Evolutionary conservation across 345 rosid species (phyloP), one percentile per base, ranked within the genome.

Genomic region (Eucalyptus albens): DNA sequence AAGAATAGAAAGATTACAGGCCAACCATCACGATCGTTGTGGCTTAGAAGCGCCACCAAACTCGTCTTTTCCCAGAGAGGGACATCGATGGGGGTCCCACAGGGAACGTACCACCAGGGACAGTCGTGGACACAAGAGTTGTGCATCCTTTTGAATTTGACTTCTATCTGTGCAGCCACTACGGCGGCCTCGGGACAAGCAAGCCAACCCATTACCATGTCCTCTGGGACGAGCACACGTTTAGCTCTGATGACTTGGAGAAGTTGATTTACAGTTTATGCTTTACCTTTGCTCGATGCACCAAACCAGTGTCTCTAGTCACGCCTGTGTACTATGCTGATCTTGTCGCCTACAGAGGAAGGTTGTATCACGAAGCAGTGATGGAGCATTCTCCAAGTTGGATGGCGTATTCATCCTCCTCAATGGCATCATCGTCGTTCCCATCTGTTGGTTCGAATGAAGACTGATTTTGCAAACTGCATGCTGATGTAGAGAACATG

Each of bases 281-380:
- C 87, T 97, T 94, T 92, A 97, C 98, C 86, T 51, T 97, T 92
- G 95, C 98, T 87, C 92, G 98, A 7, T 97, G 98, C 93, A 96
- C 98, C 17, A 96, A 95, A 90, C 97, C 93, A 6, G 97, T 96
- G 26, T 95, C 97, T 6, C 89, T 96, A 33, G 95, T 96, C 47
- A 98, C 99, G 26, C 99, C 99, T 0, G 97, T 96, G 11, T 93
- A 92, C 90, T 97, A 96, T 87, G 98, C 99, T 9, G 98, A 96
- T 91, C 93, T 96, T 12, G 98, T 91, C 60, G 99, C 99, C 6
- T 95, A 89, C 55, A 92, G 99, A 87, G 97, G 99, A n/a, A 92
- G 96, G 87, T 55, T 94, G 21, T 97, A 97, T 91, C 86, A 97
- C 13, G 96, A 96, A 59, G 96, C 99, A 15, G 88, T 95, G 81